Conservation (phyloP, 1,139 yeast species). For the Blastobotrys illinoisensis region DNA sequence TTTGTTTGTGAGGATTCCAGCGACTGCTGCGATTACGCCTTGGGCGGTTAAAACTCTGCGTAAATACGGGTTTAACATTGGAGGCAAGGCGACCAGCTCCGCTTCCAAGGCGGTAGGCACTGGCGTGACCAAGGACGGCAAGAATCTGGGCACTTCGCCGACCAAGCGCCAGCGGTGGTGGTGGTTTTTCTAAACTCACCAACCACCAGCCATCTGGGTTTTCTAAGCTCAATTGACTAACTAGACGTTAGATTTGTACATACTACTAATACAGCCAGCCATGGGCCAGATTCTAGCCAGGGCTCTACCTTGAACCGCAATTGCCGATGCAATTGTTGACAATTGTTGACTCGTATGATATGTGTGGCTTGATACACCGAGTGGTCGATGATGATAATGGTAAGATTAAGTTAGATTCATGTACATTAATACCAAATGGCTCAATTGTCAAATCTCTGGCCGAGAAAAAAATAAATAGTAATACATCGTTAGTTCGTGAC, state of each 20-base stretch:
- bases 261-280: neutral
- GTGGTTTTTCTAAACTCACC: conserved; percentile 45
- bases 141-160: conserved; percentile 50
- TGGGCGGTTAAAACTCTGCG: conserved; percentile 59
- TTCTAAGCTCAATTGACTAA: no score
- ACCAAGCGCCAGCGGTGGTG: conserved; percentile 54
- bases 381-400: no score
- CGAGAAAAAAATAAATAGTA: neutral
- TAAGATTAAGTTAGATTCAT: neutral
- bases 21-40: conserved; percentile 92
- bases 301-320: no score
- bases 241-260: neutral
- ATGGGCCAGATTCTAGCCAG: no score
- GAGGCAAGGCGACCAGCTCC: conserved; percentile 38
- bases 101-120: conserved; percentile 26
- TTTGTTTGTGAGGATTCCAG: conserved; percentile 73
- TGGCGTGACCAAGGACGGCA: conserved; percentile 31
- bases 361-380: no score
- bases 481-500: conserved; percentile 1
- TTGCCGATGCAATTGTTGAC: no score
- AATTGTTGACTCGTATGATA: no score
- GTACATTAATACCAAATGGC: neutral
- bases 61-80: conserved; percentile 76
- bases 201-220: no score
- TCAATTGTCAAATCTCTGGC: neutral